Conservation (phyloP, 75 land plant genomes). For the Cryptomeria japonica region DNA sequence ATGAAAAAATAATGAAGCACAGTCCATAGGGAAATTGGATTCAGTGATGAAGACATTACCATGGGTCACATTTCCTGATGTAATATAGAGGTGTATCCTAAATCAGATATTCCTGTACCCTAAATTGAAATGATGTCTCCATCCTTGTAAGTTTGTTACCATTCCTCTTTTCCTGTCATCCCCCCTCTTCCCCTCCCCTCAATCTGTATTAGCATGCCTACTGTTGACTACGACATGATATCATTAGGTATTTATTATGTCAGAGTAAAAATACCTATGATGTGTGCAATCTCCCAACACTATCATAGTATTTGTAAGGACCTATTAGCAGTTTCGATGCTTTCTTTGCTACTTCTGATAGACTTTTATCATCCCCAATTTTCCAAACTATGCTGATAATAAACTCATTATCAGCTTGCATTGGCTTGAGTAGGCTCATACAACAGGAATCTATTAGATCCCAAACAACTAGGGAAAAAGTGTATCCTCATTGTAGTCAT, state of each 20-base stretch:
- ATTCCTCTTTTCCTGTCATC: too few relatives aligned
- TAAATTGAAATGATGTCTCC: neutral
- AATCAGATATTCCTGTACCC: neutral
- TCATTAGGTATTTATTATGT: neutral
- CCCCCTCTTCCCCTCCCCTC: neutral
- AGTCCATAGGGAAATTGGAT: neutral
- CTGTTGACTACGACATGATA: neutral
- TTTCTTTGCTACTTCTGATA: neutral
- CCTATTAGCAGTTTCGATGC: neutral
- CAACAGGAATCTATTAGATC: neutral
- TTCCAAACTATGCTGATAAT: neutral
- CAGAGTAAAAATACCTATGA: neutral
- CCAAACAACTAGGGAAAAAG: neutral
- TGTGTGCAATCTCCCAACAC: neutral
- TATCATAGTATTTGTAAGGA: neutral
- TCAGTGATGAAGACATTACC: neutral
- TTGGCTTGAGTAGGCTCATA: neutral
- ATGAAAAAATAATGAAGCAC: neutral
- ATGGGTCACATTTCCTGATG: neutral
- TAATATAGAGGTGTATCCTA: neutral
- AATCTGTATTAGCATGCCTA: neutral
- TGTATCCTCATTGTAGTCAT: neutral
- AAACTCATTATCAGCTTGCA: neutral
- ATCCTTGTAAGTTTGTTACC: neutral
- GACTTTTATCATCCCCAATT: neutral